Conservation (phyloP, 805 yeast genomes). For the Cyberlindnera japonica region DNA sequence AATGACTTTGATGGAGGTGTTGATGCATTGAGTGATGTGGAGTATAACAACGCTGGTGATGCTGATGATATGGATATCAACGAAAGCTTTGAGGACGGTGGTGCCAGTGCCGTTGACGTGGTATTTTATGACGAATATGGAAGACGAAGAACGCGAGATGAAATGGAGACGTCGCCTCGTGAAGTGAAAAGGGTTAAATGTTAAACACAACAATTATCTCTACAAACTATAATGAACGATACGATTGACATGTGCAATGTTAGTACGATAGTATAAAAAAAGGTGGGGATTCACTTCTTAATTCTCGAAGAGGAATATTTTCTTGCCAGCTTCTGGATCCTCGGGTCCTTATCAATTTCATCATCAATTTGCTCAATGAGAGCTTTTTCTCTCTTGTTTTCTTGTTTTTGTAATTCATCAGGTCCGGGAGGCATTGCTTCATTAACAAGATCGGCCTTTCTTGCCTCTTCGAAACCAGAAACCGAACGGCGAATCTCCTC, state of each 20-base stretch:
- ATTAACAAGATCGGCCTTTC: conserved; percentile 71
- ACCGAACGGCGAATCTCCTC: conserved; percentile 73
- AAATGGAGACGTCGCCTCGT: conserved; percentile 4
- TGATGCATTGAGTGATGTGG: conserved; percentile 5
- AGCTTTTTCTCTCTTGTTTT: conserved; percentile 42
- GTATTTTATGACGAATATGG: conserved; percentile 17
- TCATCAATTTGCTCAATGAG: conserved; percentile 35
- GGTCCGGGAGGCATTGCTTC: conserved; percentile 85
- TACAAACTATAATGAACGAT: not conserved
- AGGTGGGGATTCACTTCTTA: not conserved
- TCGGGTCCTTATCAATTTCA: conserved; percentile 20
- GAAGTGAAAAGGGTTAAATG: conserved; percentile 11
- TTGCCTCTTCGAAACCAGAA: conserved; percentile 76
- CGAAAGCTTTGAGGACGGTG: conserved; percentile 10
- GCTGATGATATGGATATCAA: conserved; percentile 22
- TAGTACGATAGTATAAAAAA: not conserved
- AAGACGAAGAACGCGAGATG: conserved; percentile 19
- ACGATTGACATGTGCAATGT: too few species aligned
- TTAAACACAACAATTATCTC: not conserved
- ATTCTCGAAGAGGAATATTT: conserved; percentile 16
- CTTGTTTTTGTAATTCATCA: conserved; percentile 49
- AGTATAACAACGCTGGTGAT: conserved; percentile 18
- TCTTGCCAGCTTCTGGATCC: conserved; percentile 27
- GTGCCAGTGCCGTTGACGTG: conserved; percentile 15
- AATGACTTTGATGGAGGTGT: conserved; percentile 5